A percentile compares a stretch with the other conserved stretches of the same genome.
phyloP scores from a whole-genome alignment of 768 basidiomycete genomes.

The Plicaturopsis crispa region DNA sequence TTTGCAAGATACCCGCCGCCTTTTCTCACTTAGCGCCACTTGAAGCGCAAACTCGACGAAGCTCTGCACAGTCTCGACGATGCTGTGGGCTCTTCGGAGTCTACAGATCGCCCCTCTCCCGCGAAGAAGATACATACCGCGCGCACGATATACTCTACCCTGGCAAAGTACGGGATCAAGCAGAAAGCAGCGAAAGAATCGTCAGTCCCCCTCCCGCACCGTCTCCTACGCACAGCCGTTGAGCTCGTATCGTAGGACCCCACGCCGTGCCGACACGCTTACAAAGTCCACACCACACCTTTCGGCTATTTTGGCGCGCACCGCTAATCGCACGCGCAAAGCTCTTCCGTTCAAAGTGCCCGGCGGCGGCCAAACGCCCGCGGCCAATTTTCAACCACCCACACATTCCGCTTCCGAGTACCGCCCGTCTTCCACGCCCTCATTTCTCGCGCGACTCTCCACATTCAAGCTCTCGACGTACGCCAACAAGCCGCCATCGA shows the following conservation, averaged over 20 bases:
- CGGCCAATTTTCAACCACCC: slow-evolving; percentile 19
- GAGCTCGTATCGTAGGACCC: neutral
- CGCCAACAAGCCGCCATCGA: slow-evolving; percentile 63
- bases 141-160: slow-evolving; percentile 66
- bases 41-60: slow-evolving; percentile 75
- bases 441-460: slow-evolving; percentile 64
- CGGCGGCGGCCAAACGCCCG: too few species aligned
- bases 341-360: slow-evolving; percentile 38
- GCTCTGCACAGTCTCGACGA: slow-evolving; percentile 67
- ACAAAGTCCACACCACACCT: slow-evolving; percentile 64
- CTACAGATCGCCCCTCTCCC: slow-evolving; percentile 22
- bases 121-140: slow-evolving; percentile 47
- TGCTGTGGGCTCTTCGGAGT: slow-evolving; percentile 38
- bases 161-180: slow-evolving; percentile 71
- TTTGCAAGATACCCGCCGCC: too few species aligned
- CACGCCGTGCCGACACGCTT: slow-evolving; percentile 10
- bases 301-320: slow-evolving; percentile 62
- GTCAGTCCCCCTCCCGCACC: slow-evolving; percentile 14
- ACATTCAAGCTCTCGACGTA: slow-evolving; percentile 80
- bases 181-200: slow-evolving; percentile 35
- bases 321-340: slow-evolving; percentile 48
- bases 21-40: neutral
- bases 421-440: slow-evolving; percentile 68
- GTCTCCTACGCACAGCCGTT: slow-evolving; percentile 4
- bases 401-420: slow-evolving; percentile 49